Conservation (phyloP, 306 rosid genomes). For the Lablab purpureus region DNA sequence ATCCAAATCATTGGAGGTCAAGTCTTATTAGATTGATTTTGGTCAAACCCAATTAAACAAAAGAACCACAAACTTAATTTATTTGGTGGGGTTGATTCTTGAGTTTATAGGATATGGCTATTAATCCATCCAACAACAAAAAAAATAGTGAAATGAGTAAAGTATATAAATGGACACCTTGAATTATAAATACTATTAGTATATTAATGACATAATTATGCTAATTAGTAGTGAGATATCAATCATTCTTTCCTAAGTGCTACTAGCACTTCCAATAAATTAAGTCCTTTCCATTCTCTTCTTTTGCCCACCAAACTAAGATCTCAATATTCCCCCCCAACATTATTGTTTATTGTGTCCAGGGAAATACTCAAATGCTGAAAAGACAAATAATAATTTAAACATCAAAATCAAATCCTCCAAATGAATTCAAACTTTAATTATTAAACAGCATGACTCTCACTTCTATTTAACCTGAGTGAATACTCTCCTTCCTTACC, state of each 20-base stretch:
- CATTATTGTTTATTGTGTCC: neutral
- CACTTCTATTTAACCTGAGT: neutral
- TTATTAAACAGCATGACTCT: slow-evolving; percentile 1
- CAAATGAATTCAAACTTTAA: slow-evolving; percentile 2
- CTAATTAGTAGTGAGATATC: neutral
- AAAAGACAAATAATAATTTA: neutral
- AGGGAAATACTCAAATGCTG: neutral
- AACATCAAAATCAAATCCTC: neutral
- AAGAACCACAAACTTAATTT: neutral
- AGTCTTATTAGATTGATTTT: neutral
- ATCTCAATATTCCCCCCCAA: neutral
- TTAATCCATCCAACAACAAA: neutral
- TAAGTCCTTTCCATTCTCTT: neutral
- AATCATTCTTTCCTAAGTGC: slow-evolving; percentile 21
- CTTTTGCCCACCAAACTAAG: neutral
- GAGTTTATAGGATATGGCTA: neutral
- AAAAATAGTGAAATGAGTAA: neutral
- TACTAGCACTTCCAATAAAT: neutral
- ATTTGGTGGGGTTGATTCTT: neutral
- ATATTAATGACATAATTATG: slow-evolving; percentile 3
- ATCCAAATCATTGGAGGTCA: too few species aligned
- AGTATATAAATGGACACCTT: neutral
- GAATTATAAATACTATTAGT: neutral
- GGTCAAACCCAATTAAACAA: neutral
- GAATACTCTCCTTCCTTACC: slow-evolving; percentile 1